Base-by-base conservation (phyloP, 2,329 filamentous ascomycete genomes). In the Graphilbum fragrans region DNA sequence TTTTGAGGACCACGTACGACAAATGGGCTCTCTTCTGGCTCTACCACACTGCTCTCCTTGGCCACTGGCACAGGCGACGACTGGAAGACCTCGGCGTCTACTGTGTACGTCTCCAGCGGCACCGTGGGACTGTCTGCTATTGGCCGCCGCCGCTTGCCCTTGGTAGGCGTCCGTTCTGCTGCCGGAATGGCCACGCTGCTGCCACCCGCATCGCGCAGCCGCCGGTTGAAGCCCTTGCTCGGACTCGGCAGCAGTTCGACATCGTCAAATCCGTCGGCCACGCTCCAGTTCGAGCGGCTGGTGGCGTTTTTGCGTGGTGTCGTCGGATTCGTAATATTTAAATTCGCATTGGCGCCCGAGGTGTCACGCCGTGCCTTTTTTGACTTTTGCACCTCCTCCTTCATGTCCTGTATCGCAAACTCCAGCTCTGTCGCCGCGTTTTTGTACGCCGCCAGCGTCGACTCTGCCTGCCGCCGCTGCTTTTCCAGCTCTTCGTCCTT, bases 251-350 rank as follows among this genome's bases (percentile, higher is more conserved):
- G 63, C 41, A 75, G 64, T 46, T 77, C 73, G 47, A 75, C 64
- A 45, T 85, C 77, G 45, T 88, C 82, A 51, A 92, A 92, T 0
- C 85, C 85, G 58, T 92, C 85, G 2, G 81, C 72, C 38, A 82
- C 63, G 1, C 70, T 66, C 59, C 73, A 73, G 1, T 71, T 77
- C 22, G 67, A 58, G 1, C 49, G 80, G 17, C 38, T 46, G 4
- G 41, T 39, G 1, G 42, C 35, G 12, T 35, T 38, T 52, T 70
- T 83, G 3, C 80, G 79, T 0, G 82, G 85, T 1, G 65, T 69
- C 0, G 61, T 54, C 0, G 62, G 60, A 4, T 50, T 27, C 25
- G 25, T 27, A 12, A 27, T 12, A 12, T n/a, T n/a, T n/a, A n/a
- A n/a, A n/a, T n/a, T 52, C 18, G 54, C 55, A 16, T 67, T 70